Evolutionary conservation across 2,329 filamentous ascomycete species (phyloP), one percentile per base, ranked within the genome.

Genomic region (Ophiostoma montium): DNA sequence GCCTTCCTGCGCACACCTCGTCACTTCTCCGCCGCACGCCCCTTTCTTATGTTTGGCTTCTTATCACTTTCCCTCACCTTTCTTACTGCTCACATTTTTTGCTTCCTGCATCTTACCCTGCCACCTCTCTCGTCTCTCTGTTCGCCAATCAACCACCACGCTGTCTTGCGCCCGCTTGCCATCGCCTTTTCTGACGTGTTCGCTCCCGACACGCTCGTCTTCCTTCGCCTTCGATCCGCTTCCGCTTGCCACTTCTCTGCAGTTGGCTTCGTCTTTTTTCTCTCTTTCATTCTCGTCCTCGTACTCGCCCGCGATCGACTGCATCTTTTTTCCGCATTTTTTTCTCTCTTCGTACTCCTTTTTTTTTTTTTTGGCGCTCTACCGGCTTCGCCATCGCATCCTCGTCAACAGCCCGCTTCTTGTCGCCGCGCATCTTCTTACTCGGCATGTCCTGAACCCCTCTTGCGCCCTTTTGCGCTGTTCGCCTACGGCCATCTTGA

Each of bases 361-460:
- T 32, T 43, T 27, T 31, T 46, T 35, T 35, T 15, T 47, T n/a
- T 47, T 30, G 13, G 18, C 16, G 31, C 33, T 38, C n/a, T 18
- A 3, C 16, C 21, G 10, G 6, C 36, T 32, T n/a, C 27, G 30
- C 27, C 27, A 44, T 44, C 16, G 31, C 27, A 4, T 18, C 9
- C 2, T 31, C 41, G 16, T 32, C n/a, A 31, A 6, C 27, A n/a
- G n/a, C 12, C 8, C 27, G 30, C 31, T 44, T 44, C 42, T 16
- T 3, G 30, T 27, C 11, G 5, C 21, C 32, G 33, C 45, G 36
- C 39, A 19, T 38, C 18, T 35, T 30, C 39, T 35, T 30, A 15
- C 27, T 35, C 50, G 50, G 50, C 44, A 52, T 52, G 50, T 52
- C 50, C 50, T 52, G 38, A 49, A 52, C 47, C 43, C 32, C 32